Evolutionary conservation across 305 asterid genomes (phyloP).

Genomic region (Petunia hybrid): DNA sequence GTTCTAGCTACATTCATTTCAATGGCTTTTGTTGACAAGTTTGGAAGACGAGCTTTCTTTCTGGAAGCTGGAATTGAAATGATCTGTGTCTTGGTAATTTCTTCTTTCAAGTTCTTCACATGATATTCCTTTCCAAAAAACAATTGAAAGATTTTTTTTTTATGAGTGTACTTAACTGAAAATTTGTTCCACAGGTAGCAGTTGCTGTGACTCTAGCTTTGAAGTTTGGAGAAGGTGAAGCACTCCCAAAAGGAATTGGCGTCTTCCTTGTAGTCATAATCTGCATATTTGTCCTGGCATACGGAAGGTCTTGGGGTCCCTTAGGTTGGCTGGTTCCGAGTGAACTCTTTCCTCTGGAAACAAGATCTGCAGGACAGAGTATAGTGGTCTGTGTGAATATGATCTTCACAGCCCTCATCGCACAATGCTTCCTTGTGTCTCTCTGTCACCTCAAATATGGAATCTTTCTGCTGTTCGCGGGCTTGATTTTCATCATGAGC

Average conservation of each 20-base stretch:
- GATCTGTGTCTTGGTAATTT: conserved; percentile 56
- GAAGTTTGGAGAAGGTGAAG: conserved; percentile 59
- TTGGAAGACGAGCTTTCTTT: conserved; percentile 65
- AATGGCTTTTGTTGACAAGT: conserved; percentile 70
- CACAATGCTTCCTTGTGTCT: conserved; percentile 65
- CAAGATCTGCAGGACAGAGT: conserved; percentile 80
- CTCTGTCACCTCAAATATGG: conserved; percentile 71
- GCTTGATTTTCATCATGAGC: conserved; percentile 60
- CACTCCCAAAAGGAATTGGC: conserved; percentile 57
- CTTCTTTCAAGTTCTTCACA: background rate
- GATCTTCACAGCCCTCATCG: conserved; percentile 71
- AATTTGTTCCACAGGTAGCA: conserved; percentile 48
- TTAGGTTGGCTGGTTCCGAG: conserved; percentile 80
- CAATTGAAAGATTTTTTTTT: background rate
- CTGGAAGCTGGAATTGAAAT: conserved; percentile 70
- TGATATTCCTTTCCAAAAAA: background rate
- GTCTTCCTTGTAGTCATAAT: conserved; percentile 61
- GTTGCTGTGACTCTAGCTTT: conserved; percentile 67
- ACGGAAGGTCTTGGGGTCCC: conserved; percentile 81
- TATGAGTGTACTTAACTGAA: conserved; percentile 19
- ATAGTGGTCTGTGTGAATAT: conserved; percentile 73
- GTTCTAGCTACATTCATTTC: conserved; percentile 69
- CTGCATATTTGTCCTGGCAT: conserved; percentile 65
- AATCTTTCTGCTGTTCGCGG: conserved; percentile 58
- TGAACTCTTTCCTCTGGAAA: conserved; percentile 71